Evolutionary conservation across 768 basidiomycete genomes (phyloP), one percentile per base, ranked within the genome.

Genomic region (Neoboletus subvelutipes): DNA sequence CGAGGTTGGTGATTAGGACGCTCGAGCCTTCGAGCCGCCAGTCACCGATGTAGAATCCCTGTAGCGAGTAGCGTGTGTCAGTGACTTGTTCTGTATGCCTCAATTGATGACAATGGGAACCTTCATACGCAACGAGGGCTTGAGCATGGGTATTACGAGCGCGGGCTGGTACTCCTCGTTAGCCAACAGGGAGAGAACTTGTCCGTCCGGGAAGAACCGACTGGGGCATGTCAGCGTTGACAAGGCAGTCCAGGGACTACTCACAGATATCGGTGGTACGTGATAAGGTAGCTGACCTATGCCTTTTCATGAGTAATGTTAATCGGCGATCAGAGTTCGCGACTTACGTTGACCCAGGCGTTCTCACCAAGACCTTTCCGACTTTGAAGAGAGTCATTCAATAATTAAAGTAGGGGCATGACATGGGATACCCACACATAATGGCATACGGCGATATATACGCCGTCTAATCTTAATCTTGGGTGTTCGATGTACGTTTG

Each of bases 391-490:
- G 43, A 48, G 37, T 52, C 41, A 26, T n/a, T 55, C 42, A 31
- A 40, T 2, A 33, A 52, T 59, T 46, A 45, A 33, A 41, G 53
- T 37, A 48, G 42, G 31, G 50, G 10, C 34, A 46, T 20, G 45
- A 39, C 45, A 53, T n/a, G n/a, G 29, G 50, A 71, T 22, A 55
- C 84, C 58, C 70, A 90, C 90, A 87, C 76, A 63, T 92, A 96
- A 70, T 94, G 93, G 66, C 93, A 95, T 20, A 91, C 88, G 22
- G 92, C 87, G 50, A 97, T 94, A 69, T 96, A 96, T 11, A 93
- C 86, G 2, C 94, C 94, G 58, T 96, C 94, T 60, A 88, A 69
- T 39, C 94, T 84, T 47, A 96, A 70, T 46, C 94, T 82, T 15
- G 93, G 92, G 55, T 92, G 89, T 70, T 94, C 89, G 42, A 96